Evolutionary conservation across 2,329 filamentous ascomycete species (phyloP).

Genomic region (Alternaria brassicicola): DNA sequence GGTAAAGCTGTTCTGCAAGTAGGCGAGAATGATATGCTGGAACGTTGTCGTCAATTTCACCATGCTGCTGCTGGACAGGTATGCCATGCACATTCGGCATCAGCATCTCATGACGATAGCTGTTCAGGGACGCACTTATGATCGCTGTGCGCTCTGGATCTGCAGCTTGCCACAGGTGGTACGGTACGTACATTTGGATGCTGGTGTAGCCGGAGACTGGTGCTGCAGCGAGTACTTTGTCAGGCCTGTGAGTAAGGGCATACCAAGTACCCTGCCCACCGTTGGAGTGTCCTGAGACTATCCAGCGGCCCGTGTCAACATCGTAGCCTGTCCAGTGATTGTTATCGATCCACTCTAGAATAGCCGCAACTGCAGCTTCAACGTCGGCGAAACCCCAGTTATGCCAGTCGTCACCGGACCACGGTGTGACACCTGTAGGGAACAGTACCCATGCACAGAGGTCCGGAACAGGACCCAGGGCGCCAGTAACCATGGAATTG

Average conservation of each 20-base stretch:
- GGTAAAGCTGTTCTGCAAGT: slow-evolving; percentile 57
- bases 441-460: slow-evolving; percentile 63
- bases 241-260: slow-evolving; percentile 60
- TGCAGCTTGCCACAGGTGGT: slow-evolving; percentile 61
- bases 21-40: slow-evolving; percentile 63
- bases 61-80: slow-evolving; percentile 63
- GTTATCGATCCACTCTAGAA: slow-evolving; percentile 58
- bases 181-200: slow-evolving; percentile 65
- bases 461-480: slow-evolving; percentile 58
- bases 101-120: slow-evolving; percentile 63
- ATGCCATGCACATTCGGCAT: slow-evolving; percentile 59
- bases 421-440: slow-evolving; percentile 63
- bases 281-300: slow-evolving; percentile 65
- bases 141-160: slow-evolving; percentile 58
- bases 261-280: slow-evolving; percentile 67
- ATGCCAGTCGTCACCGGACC: slow-evolving; percentile 68
- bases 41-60: slow-evolving; percentile 63
- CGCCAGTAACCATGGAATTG: slow-evolving; percentile 53
- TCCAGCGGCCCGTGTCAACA: slow-evolving; percentile 56
- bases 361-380: slow-evolving; percentile 58
- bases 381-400: slow-evolving; percentile 64
- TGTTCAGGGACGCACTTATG: slow-evolving; percentile 57
- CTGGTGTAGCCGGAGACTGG: slow-evolving; percentile 65
- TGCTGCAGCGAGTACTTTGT: slow-evolving; percentile 62
- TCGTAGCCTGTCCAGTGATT: slow-evolving; percentile 57